phyloP scores from a whole-genome alignment of 2,329 filamentous ascomycete species.

The Didymella glomerata region DNA sequence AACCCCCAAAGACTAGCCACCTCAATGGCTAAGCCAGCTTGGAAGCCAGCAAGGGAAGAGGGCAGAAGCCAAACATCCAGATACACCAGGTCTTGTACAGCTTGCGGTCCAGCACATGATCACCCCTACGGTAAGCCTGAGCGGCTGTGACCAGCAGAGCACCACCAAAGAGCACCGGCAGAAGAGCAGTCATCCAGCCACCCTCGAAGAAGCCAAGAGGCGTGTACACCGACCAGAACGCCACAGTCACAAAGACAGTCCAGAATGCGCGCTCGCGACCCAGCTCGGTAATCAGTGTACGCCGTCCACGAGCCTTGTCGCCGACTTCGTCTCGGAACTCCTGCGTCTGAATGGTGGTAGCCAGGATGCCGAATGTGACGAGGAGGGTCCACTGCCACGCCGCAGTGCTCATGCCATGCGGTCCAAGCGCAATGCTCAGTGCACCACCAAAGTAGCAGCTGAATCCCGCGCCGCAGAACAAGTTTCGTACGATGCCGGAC shows the following conservation, averaged over 20 bases:
- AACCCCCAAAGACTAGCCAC: not conserved
- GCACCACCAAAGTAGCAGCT: slow-evolving; percentile 41
- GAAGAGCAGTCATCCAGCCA: slow-evolving; percentile 11
- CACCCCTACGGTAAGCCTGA: slow-evolving; percentile 1
- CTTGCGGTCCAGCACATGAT: slow-evolving; percentile 16
- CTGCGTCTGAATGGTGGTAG: slow-evolving; percentile 52
- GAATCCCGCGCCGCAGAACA: slow-evolving; percentile 44
- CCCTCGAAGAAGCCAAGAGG: slow-evolving; percentile 19
- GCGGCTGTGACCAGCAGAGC: slow-evolving; percentile 9
- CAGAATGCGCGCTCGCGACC: slow-evolving; percentile 22
- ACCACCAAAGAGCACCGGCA: slow-evolving; percentile 19
- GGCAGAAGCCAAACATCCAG: slow-evolving; percentile 30
- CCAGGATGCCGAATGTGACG: slow-evolving; percentile 34
- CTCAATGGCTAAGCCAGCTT: not conserved
- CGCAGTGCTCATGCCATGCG: slow-evolving; percentile 14
- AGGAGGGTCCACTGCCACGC: slow-evolving; percentile 46
- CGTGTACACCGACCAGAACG: slow-evolving; percentile 25
- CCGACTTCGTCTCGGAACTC: slow-evolving; percentile 50
- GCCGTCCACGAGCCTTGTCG: slow-evolving; percentile 73
- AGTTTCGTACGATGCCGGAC: slow-evolving; percentile 39
- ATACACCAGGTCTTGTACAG: slow-evolving; percentile 30
- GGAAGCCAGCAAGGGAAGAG: slow-evolving; percentile 18
- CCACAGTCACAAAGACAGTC: slow-evolving; percentile 20
- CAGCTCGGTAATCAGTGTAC: slow-evolving; percentile 88
- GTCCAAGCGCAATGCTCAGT: slow-evolving; percentile 33